A percentile compares a stretch with the other conserved stretches of the same genome.
Evolutionary conservation across 257 asterid species (phyloP).

Genomic region (Scutellaria baicalensis): DNA sequence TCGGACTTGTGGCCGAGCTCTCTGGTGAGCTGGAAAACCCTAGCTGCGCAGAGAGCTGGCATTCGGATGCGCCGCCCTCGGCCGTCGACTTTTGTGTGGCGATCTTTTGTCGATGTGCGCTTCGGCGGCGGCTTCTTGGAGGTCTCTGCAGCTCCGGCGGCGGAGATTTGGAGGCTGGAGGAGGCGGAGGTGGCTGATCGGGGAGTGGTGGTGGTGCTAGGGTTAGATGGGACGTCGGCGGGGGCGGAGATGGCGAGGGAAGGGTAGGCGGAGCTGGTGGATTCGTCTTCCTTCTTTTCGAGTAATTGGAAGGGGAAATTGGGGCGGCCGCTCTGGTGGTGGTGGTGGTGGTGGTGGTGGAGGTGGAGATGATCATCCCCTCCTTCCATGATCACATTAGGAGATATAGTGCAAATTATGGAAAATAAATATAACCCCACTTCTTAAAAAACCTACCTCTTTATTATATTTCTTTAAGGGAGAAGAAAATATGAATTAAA

Average conservation of each 20-base stretch:
- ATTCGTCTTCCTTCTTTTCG: slow-evolving; percentile 63
- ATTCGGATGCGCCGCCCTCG: slow-evolving; percentile 93
- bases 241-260: slow-evolving; percentile 25
- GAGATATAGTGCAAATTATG: not conserved
- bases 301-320: slow-evolving; percentile 84
- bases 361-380: slow-evolving; percentile 71
- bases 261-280: slow-evolving; percentile 32
- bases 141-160: slow-evolving; percentile 27
- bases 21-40: slow-evolving; percentile 94
- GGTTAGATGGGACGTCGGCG: slow-evolving; percentile 28
- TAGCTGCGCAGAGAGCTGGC: slow-evolving; percentile 95
- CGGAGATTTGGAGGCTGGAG: slow-evolving; percentile 30
- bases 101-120: slow-evolving; percentile 79
- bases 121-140: slow-evolving; percentile 69
- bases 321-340: slow-evolving; percentile 39
- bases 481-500: slow-evolving; percentile 15
- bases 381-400: slow-evolving; percentile 83
- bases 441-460: slow-evolving; percentile 8
- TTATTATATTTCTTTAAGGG: not conserved
- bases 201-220: slow-evolving; percentile 17
- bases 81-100: slow-evolving; percentile 92
- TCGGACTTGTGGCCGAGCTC: slow-evolving; percentile 95
- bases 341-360: slow-evolving; percentile 43
- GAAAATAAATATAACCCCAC: slow-evolving; percentile 17
- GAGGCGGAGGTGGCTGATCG: slow-evolving; percentile 25